Conservation (phyloP, 768 basidiomycete species). For the Amanita rimosa region DNA sequence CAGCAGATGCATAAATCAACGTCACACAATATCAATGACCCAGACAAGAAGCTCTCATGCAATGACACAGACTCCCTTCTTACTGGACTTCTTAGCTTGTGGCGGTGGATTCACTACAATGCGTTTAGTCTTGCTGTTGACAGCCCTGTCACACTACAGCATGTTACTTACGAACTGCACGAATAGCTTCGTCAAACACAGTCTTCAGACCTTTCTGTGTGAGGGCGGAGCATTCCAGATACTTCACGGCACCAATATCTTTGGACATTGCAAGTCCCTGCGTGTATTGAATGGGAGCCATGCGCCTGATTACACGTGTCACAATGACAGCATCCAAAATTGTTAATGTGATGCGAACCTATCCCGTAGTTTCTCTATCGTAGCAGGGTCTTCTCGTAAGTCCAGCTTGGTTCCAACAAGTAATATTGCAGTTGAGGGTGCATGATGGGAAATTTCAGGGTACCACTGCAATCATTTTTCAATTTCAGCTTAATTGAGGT, state of each 20-base stretch:
- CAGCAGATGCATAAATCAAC: conserved; percentile 61
- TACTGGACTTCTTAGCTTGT: conserved; percentile 42
- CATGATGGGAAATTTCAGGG: conserved; percentile 96
- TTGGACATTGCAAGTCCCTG: conserved; percentile 87
- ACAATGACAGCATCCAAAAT: neutral
- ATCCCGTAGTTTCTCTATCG: conserved; percentile 88
- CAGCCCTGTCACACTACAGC: neutral
- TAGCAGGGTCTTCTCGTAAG: conserved; percentile 88
- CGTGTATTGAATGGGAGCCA: conserved; percentile 88
- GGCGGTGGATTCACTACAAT: conserved; percentile 65
- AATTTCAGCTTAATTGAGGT: conserved; percentile 5
- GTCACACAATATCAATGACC: conserved; percentile 29
- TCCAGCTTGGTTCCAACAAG: conserved; percentile 97
- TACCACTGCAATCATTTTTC: conserved; percentile 53
- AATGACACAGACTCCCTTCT: conserved; percentile 51
- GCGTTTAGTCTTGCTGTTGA: neutral
- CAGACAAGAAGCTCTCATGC: conserved; percentile 39
- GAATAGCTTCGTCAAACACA: conserved; percentile 98
- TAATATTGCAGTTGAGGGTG: conserved; percentile 86
- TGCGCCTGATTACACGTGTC: conserved; percentile 43
- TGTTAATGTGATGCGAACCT: conserved; percentile 34
- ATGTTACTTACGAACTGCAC: conserved; percentile 77
- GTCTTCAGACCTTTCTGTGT: conserved; percentile 99
- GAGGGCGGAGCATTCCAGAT: conserved; percentile 90
- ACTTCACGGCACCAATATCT: conserved; percentile 94